Conservation (phyloP, 1,284 basidiomycete species). For the Erythrobasidium hasegawianum region DNA sequence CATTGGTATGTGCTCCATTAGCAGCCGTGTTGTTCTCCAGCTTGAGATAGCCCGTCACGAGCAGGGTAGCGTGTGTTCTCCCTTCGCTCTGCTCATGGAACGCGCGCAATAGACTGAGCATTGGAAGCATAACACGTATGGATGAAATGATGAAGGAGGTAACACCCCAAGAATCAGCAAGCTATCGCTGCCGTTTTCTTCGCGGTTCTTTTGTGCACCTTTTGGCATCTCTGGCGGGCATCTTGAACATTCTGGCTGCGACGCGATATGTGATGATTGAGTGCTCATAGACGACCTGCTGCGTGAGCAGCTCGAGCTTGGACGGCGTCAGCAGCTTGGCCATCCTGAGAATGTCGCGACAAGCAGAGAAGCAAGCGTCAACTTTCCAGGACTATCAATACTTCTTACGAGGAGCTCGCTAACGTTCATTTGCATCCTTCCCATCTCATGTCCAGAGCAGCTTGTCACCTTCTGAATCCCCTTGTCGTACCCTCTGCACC, state of each 20-base stretch:
- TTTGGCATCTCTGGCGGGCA: slow-evolving; percentile 15
- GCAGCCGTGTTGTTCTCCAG: slow-evolving; percentile 1
- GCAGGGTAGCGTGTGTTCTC: slow-evolving; percentile 28
- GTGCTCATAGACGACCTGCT: slow-evolving; percentile 33
- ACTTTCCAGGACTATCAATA: too few species aligned
- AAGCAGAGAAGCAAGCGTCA: too few species aligned
- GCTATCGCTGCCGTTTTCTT: not conserved
- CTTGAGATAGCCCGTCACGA: slow-evolving; percentile 28
- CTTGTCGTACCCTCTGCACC: too few species aligned
- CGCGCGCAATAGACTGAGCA: slow-evolving; percentile 15
- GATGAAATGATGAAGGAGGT: not conserved
- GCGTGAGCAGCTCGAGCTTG: slow-evolving; percentile 32
- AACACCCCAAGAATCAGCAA: too few species aligned
- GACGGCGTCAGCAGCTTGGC: not conserved
- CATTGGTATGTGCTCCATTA: not conserved
- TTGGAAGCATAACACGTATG: not conserved
- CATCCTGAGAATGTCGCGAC: too few species aligned
- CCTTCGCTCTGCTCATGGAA: slow-evolving; percentile 23
- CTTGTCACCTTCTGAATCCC: too few species aligned
- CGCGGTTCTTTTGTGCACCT: slow-evolving; percentile 2
- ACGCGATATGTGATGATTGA: slow-evolving; percentile 31
- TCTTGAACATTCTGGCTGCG: slow-evolving; percentile 32
- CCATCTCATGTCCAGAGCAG: too few species aligned
- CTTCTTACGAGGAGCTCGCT: too few species aligned
- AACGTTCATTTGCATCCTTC: too few species aligned